These are phyloP conservation scores for Carex sylvatica DNA, from an alignment of 202 grass and related monocot genomes.

Conservation along the genomic window DNA sequence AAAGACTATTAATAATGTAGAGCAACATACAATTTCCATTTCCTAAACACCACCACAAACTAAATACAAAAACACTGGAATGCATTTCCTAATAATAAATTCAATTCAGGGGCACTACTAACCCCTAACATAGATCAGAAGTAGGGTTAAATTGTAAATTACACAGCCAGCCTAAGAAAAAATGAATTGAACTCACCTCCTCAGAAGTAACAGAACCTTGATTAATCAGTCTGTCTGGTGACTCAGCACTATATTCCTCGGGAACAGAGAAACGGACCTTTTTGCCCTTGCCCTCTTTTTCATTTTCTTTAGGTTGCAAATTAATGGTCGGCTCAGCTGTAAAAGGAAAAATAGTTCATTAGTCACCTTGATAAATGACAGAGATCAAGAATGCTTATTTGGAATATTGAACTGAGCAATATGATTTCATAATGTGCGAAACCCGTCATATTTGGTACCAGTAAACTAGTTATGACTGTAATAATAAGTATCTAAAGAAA, in stretches of 20 bases:
- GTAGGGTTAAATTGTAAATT: not conserved
- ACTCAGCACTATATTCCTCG: not conserved
- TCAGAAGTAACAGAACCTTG: not conserved
- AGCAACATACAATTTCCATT: not conserved
- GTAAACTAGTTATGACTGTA: too few relatives aligned
- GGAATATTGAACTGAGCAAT: not conserved
- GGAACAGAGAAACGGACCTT: not conserved
- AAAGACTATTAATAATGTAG: not conserved
- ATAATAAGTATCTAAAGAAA: not conserved
- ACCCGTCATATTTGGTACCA: too few relatives aligned
- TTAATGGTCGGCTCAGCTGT: slow-evolving; percentile 3
- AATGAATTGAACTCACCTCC: not conserved
- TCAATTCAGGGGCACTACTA: not conserved
- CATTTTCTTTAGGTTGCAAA: not conserved
- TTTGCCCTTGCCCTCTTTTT: not conserved
- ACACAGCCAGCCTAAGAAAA: not conserved
- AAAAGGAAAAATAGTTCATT: not conserved
- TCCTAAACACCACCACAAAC: not conserved
- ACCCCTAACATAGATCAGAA: not conserved
- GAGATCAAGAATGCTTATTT: not conserved
- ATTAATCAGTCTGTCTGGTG: not conserved
- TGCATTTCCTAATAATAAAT: not conserved
- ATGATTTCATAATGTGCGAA: not conserved
- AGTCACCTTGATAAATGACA: not conserved
- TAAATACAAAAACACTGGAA: not conserved